A percentile compares a stretch with the other conserved stretches of the same genome.
These are phyloP conservation scores for Entoloma clypeatum DNA, from an alignment of 1,284 basidiomycete species.

Conservation along the genomic window DNA sequence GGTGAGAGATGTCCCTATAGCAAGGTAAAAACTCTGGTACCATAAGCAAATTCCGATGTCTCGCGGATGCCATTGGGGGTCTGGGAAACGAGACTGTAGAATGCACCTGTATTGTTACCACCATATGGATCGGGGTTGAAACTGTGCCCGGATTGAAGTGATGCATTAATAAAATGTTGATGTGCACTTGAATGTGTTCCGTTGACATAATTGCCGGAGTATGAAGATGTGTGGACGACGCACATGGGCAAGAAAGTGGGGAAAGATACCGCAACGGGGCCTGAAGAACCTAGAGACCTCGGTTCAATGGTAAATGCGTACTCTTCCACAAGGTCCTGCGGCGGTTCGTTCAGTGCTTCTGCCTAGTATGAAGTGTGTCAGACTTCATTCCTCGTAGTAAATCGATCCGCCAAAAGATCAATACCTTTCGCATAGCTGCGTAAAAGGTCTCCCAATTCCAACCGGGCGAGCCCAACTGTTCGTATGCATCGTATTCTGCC, in stretches of 20 bases:
- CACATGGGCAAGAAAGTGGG: conserved; percentile 28
- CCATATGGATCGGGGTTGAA: conserved; percentile 27
- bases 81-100: conserved; percentile 28
- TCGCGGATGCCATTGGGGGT: conserved; percentile 20
- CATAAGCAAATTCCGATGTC: conserved; percentile 29
- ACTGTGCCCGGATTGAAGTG: conserved; percentile 26
- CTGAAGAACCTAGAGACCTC: conserved; percentile 23
- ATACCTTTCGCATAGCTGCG: conserved; percentile 15
- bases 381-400: too few relatives aligned
- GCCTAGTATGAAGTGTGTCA: conserved; percentile 11
- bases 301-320: conserved; percentile 25
- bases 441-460: conserved; percentile 21
- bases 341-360: conserved; percentile 13
- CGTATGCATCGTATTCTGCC: conserved; percentile 31
- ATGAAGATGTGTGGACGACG: neutral
- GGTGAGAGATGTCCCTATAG: neutral
- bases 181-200: conserved; percentile 20
- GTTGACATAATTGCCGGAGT: neutral
- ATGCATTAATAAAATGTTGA: conserved; percentile 27
- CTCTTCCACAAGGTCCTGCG: conserved; percentile 14
- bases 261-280: conserved; percentile 28
- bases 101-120: conserved; percentile 28
- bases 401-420: neutral
- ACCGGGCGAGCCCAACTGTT: conserved; percentile 27
- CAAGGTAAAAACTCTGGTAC: conserved; percentile 11